Conservation (phyloP, 306 rosid species). For the Oemleria cerasiformis region DNA sequence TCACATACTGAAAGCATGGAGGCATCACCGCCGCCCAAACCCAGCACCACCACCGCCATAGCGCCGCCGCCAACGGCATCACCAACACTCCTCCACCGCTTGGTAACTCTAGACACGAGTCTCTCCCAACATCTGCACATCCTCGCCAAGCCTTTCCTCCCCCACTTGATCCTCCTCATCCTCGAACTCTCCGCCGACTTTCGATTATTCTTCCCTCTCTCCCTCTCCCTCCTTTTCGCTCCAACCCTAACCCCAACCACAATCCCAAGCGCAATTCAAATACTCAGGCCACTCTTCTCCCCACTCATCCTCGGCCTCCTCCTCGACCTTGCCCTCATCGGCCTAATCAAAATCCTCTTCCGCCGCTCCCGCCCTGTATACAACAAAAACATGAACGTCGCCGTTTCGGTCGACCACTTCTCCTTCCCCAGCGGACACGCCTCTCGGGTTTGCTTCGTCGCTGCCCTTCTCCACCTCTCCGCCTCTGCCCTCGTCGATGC, state of each 20-base stretch:
- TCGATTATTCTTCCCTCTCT: constrained; percentile 25
- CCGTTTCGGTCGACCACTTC: constrained; percentile 58
- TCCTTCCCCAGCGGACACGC: constrained; percentile 80
- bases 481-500: constrained; percentile 19
- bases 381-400: constrained; percentile 51
- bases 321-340: constrained; percentile 55
- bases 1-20: not conserved
- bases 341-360: constrained; percentile 46
- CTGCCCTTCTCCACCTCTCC: constrained; percentile 49
- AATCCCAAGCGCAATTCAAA: constrained; percentile 23
- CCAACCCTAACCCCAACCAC: constrained; percentile 25
- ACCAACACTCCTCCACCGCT: constrained; percentile 29
- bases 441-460: constrained; percentile 67
- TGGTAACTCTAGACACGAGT: constrained; percentile 33
- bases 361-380: constrained; percentile 69
- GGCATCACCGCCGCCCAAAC: constrained; percentile 5
- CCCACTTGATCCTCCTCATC: constrained; percentile 37
- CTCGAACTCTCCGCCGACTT: constrained; percentile 17
- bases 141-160: constrained; percentile 36
- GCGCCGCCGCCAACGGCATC: not conserved
- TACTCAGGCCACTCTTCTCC: constrained; percentile 37
- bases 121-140: constrained; percentile 46
- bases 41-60: not conserved
- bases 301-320: constrained; percentile 67
- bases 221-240: constrained; percentile 23